These are phyloP conservation scores for Pestalotiopsis sp. DNA, from an alignment of 2,329 filamentous ascomycete species.

Conservation along the genomic window DNA sequence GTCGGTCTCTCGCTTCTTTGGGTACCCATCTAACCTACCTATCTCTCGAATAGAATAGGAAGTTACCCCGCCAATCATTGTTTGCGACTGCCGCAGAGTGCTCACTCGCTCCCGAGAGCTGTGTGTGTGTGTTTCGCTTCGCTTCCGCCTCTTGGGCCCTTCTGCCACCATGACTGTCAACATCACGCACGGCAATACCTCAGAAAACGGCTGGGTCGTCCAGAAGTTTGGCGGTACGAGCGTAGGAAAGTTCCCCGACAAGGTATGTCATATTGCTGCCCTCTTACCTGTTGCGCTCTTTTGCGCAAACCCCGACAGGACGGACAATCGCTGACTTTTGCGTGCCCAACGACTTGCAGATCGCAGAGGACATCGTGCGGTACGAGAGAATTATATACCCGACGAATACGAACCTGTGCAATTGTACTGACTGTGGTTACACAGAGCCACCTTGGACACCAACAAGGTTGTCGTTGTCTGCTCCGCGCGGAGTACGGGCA, in stretches of 20 bases:
- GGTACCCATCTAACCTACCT: not conserved
- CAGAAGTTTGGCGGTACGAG: constrained; percentile 97
- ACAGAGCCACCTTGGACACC: constrained; percentile 61
- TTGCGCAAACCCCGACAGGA: constrained; percentile 17
- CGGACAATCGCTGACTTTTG: not conserved
- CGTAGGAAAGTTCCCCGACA: constrained; percentile 88
- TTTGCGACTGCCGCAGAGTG: not conserved
- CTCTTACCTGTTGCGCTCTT: constrained; percentile 1
- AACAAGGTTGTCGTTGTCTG: constrained; percentile 90
- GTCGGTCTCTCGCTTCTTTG: not conserved
- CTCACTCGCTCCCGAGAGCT: not conserved
- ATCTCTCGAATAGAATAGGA: not conserved
- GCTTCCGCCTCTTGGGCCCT: not conserved
- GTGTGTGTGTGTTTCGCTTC: not conserved
- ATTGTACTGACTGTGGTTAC: not conserved
- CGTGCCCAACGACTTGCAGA: constrained; percentile 33
- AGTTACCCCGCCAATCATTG: not conserved
- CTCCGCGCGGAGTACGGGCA: constrained; percentile 91
- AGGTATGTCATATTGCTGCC: constrained; percentile 48
- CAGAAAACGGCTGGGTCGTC: constrained; percentile 71
- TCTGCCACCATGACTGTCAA: constrained; percentile 18
- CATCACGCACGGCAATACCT: constrained; percentile 30
- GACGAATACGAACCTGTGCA: not conserved
- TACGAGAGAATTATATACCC: constrained; percentile 35
- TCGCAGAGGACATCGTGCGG: constrained; percentile 72